Evolutionary conservation across 352 stramenopile genomes (phyloP), one percentile per base, ranked within the genome.

Genomic region (Pythium insidiosum): DNA sequence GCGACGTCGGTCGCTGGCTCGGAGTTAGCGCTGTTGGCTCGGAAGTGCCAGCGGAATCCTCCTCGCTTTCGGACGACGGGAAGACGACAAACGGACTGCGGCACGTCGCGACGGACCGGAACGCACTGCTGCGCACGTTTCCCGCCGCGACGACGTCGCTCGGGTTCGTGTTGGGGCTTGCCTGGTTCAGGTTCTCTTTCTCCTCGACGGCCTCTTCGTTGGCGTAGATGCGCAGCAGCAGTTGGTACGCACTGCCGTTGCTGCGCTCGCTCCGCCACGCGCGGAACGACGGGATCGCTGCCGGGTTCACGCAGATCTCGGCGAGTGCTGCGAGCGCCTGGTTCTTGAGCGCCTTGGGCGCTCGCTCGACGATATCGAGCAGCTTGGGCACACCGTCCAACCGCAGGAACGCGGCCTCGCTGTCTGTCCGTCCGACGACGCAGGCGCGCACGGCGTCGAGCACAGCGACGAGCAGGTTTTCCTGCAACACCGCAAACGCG

Each of bases 271-370:
- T 76, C 5, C 72, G 53, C 75, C 78, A 91, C 16, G 52, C 55
- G 18, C 69, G 40, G 47, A 74, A 91, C 11, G 70, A 87, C 20
- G 72, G 74, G 13, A 86, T 74, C 10, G 77, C 72, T 12, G 68
- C 72, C n/a, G 74, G 72, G 41, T 86, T 84, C 3, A 80, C 70
- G 28, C 69, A 86, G 37, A 88, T 61, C 50, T 89, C 76, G 0
- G 75, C 67, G 6, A 89, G 52, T 5, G 71, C 61, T 10, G 73
- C 79, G 3, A 92, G 54, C 9, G 63, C 51, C 36, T 91, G 79
- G 38, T 75, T 61, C 19, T 78, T 68, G 33, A 89, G 44, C 9
- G 68, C 68, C 26, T 82, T 82, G 0, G 73, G 67, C 6, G 61
- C 68, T 1, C 40, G 24, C 24, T 62, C 69, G 10, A 91, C n/a